Evolutionary conservation across 352 stramenopile genomes (phyloP).

Genomic region (Phytopythium aichiense): DNA sequence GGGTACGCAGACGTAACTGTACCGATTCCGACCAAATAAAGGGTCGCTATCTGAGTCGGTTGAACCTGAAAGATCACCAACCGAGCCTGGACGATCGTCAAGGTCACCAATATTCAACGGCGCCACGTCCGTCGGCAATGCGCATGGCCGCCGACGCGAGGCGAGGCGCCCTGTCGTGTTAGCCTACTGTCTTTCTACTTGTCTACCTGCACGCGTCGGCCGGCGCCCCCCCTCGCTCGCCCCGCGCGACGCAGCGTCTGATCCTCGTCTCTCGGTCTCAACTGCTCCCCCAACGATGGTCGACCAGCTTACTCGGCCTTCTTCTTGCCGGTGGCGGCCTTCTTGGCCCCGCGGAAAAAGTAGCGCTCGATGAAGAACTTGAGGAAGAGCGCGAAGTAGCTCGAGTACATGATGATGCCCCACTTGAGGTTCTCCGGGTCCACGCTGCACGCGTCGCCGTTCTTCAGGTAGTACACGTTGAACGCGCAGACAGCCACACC

Average conservation of each 20-base stretch:
- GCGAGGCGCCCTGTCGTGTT: background rate
- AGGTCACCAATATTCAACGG: too few species aligned
- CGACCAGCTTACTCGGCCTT: conserved; percentile 19
- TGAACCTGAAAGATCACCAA: too few species aligned
- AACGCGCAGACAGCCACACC: conserved; percentile 65
- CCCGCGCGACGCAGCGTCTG: conserved; percentile 1
- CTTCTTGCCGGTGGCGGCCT: conserved; percentile 21
- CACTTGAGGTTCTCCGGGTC: conserved; percentile 86
- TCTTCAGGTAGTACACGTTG: conserved; percentile 80
- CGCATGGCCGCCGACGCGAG: too few species aligned
- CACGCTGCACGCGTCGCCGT: conserved; percentile 60
- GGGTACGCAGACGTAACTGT: too few species aligned
- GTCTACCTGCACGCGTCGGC: background rate
- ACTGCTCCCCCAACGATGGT: too few species aligned
- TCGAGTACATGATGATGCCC: conserved; percentile 93
- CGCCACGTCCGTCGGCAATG: too few species aligned
- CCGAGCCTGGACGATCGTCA: too few species aligned
- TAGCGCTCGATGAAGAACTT: conserved; percentile 92
- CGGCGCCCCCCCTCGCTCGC: background rate
- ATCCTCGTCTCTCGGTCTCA: background rate
- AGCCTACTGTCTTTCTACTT: conserved; percentile 1
- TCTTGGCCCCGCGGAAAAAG: conserved; percentile 50
- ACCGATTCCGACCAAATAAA: too few species aligned
- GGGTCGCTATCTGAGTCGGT: too few species aligned
- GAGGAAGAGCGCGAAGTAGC: conserved; percentile 92